Percentiles rank a stretch among this genome's conserved stretches.
Conservation (phyloP, 441 rosid species). For the Pelargonium myrrhifolium region DNA sequence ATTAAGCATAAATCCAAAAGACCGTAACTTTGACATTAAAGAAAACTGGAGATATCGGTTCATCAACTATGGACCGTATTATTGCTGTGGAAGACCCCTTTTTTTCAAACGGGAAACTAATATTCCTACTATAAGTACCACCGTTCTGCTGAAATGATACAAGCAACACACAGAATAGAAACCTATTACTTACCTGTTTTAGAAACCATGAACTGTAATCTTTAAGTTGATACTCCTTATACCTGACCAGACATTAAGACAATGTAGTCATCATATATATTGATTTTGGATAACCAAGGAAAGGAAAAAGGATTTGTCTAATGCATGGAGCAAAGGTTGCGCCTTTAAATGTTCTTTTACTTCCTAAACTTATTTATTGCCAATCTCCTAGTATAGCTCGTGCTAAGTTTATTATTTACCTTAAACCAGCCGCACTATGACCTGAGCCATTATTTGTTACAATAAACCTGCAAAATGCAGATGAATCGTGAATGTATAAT, state of each 20-base stretch:
- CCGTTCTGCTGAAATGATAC: too few relatives aligned
- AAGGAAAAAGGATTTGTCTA: not conserved
- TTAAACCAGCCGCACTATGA: slow-evolving; percentile 56
- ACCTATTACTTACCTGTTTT: slow-evolving; percentile 38
- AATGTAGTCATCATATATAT: slow-evolving; percentile 16
- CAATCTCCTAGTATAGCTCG: too few relatives aligned
- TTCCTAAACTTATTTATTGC: not conserved
- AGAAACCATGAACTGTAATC: slow-evolving; percentile 91
- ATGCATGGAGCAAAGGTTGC: not conserved
- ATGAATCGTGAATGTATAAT: too few relatives aligned
- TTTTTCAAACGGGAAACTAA: not conserved
- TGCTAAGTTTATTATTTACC: slow-evolving; percentile 28
- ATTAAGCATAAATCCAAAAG: not conserved
- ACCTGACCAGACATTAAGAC: slow-evolving; percentile 36
- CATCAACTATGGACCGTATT: not conserved
- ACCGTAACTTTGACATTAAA: not conserved
- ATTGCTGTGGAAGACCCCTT: too few relatives aligned
- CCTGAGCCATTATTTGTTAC: slow-evolving; percentile 82
- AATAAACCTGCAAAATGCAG: slow-evolving; percentile 53
- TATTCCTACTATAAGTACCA: too few relatives aligned
- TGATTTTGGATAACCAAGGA: not conserved
- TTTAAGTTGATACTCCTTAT: slow-evolving; percentile 86
- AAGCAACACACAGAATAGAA: too few relatives aligned
- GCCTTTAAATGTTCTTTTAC: not conserved
- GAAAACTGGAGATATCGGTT: not conserved